phyloP scores from a whole-genome alignment of 345 rosid species.

The Diplotaxis tenuifolia region DNA sequence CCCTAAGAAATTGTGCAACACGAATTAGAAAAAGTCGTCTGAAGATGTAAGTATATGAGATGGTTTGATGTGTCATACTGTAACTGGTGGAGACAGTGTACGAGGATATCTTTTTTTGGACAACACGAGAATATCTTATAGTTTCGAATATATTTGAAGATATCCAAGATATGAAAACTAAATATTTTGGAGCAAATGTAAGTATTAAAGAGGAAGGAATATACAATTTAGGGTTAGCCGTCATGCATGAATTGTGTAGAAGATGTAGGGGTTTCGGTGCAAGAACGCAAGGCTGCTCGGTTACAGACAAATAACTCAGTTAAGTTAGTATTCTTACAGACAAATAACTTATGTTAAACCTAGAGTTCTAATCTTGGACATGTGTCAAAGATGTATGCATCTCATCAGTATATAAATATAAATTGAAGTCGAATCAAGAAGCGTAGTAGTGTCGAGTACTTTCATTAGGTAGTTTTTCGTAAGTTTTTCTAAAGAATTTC shows the following conservation, averaged over 20 bases:
- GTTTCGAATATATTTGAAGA: background rate
- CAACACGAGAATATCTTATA: background rate
- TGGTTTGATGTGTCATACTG: background rate
- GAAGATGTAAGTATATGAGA: background rate
- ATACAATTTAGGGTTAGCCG: background rate
- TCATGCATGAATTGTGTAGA: background rate
- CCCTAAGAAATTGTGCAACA: background rate
- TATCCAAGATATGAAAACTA: background rate
- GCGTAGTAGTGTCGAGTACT: background rate
- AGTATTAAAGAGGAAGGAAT: background rate
- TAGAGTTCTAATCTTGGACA: background rate
- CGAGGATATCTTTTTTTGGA: background rate
- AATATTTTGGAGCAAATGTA: background rate
- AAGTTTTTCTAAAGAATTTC: background rate
- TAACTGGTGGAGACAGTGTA: background rate
- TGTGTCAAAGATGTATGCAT: background rate
- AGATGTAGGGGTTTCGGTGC: background rate
- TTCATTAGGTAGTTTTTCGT: background rate
- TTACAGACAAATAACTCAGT: background rate
- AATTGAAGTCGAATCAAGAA: background rate
- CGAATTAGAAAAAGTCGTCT: background rate
- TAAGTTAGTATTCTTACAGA: background rate
- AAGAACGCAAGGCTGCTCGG: background rate
- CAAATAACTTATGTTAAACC: background rate
- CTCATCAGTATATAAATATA: background rate